Percentiles rank a stretch among this genome's conserved stretches.
Evolutionary conservation across 768 basidiomycete genomes (phyloP).

Genomic region (Rickenella mellea): DNA sequence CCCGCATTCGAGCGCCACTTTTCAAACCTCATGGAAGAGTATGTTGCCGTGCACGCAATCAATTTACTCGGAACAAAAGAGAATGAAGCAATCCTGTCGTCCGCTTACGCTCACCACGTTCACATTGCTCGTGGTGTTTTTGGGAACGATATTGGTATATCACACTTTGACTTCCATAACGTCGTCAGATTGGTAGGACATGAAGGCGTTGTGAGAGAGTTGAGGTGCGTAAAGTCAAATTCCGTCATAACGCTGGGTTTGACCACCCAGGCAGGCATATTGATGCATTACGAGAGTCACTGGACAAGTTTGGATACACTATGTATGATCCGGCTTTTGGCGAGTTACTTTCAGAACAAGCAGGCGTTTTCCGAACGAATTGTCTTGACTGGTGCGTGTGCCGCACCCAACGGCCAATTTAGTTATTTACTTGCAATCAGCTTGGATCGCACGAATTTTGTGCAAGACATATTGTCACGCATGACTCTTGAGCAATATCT

Average conservation of each 20-base stretch:
- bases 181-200: constrained; percentile 75
- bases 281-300: constrained; percentile 46
- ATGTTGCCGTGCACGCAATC: constrained; percentile 76
- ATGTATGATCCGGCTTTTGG: constrained; percentile 60
- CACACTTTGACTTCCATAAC: constrained; percentile 92
- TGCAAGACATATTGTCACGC: constrained; percentile 89
- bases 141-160: constrained; percentile 65
- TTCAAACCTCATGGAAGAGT: constrained; percentile 75
- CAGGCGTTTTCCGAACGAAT: constrained; percentile 88
- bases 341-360: constrained; percentile 78
- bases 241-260: not conserved
- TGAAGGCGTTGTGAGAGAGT: constrained; percentile 71
- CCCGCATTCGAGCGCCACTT: constrained; percentile 97
- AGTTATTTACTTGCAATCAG: constrained; percentile 29
- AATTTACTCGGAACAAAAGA: constrained; percentile 90
- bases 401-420: not conserved
- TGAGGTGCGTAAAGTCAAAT: constrained; percentile 35
- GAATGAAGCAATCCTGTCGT: constrained; percentile 78
- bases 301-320: constrained; percentile 81
- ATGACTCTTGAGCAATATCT: constrained; percentile 78
- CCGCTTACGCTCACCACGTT: constrained; percentile 77
- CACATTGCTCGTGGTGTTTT: constrained; percentile 51
- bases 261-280: constrained; percentile 36
- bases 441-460: constrained; percentile 94
- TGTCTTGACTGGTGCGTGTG: constrained; percentile 81